A percentile compares a stretch with the other conserved stretches of the same genome.
Evolutionary conservation across 2,329 filamentous ascomycete genomes (phyloP).

Genomic region (Cladosporium cucumerinum): DNA sequence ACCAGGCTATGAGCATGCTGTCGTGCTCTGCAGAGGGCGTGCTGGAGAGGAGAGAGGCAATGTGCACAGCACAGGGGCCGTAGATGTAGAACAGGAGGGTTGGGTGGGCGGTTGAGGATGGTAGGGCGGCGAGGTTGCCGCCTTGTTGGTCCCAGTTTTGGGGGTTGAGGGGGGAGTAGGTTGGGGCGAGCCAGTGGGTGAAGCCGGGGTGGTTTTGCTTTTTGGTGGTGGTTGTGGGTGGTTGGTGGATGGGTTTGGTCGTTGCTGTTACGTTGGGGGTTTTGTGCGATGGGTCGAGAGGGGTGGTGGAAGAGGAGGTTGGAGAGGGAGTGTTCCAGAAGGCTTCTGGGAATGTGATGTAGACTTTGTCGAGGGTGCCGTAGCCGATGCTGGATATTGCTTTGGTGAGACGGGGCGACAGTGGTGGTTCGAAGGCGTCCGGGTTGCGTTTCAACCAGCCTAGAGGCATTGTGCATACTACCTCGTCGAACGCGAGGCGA

Average conservation of each 20-base stretch:
- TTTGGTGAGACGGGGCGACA: constrained; percentile 55
- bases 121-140: constrained; percentile 70
- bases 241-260: constrained; percentile 36
- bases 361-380: constrained; percentile 69
- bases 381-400: constrained; percentile 66
- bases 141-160: constrained; percentile 60
- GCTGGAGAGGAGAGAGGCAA: constrained; percentile 42
- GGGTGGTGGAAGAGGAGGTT: not conserved
- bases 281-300: constrained; percentile 13
- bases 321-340: constrained; percentile 61
- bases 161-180: constrained; percentile 62
- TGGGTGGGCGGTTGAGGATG: constrained; percentile 60
- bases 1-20: constrained; percentile 60
- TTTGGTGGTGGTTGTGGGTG: constrained; percentile 20
- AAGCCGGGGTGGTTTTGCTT: constrained; percentile 58
- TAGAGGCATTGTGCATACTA: constrained; percentile 65
- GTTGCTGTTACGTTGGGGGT: constrained; percentile 39
- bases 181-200: constrained; percentile 70
- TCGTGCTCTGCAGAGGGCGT: constrained; percentile 50
- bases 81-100: constrained; percentile 82
- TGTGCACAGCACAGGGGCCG: constrained; percentile 57
- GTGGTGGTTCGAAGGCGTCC: constrained; percentile 56
- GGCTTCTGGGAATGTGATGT: constrained; percentile 63
- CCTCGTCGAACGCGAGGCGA: constrained; percentile 58
- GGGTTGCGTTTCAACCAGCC: constrained; percentile 65